These are phyloP conservation scores for Dalbergia cultrata DNA, from an alignment of 306 rosid genomes.

Conservation along the genomic window DNA sequence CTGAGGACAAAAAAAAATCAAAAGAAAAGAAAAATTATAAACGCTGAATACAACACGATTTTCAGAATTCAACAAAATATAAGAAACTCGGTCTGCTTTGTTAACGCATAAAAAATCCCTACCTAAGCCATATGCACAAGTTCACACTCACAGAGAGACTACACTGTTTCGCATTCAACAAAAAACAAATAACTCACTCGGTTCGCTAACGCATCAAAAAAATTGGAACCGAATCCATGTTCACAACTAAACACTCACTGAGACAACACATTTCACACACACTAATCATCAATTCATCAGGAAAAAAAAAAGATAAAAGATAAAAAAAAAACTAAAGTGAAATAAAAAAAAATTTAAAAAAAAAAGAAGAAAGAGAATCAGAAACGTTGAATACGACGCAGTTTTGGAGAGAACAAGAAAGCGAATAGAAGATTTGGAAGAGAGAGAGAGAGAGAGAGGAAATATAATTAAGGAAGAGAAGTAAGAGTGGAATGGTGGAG, in stretches of 20 bases:
- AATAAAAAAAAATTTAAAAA: neutral
- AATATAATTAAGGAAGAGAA: neutral
- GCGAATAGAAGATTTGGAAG: too few species aligned
- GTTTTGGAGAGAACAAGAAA: neutral
- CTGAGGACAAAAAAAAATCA: neutral
- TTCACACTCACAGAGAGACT: neutral
- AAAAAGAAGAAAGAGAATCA: neutral
- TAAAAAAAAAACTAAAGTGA: neutral
- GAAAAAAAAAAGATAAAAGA: neutral
- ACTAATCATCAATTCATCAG: neutral
- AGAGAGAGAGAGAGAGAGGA: too few species aligned
- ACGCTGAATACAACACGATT: constrained; percentile 6
- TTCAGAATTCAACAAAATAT: neutral
- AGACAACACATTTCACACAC: neutral
- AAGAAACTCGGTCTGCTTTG: neutral
- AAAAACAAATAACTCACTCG: constrained; percentile 1
- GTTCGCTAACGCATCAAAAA: neutral
- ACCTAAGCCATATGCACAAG: neutral
- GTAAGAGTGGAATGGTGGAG: neutral
- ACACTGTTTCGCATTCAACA: neutral
- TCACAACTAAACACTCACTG: neutral
- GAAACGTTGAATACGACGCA: neutral
- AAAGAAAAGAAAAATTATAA: neutral
- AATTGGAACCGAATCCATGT: constrained; percentile 9
- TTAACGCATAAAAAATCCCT: too few species aligned